These are phyloP conservation scores for Cladosporium velox DNA, from an alignment of 2,329 filamentous ascomycete genomes.

Conservation along the genomic window DNA sequence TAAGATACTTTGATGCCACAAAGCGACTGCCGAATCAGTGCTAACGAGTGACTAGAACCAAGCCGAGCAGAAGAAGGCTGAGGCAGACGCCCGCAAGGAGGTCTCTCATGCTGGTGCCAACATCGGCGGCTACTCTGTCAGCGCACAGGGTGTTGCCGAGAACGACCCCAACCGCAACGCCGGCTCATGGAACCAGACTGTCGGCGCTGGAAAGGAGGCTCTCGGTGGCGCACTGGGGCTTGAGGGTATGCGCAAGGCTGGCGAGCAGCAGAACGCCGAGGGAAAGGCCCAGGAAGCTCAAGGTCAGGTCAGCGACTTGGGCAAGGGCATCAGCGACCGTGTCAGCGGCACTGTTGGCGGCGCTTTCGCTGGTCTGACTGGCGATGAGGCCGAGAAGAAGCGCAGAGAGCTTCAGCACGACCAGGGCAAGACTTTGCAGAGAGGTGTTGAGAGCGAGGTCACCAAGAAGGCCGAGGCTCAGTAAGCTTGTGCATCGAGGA, in stretches of 20 bases:
- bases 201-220: slow-evolving; percentile 82
- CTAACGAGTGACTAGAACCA: slow-evolving; percentile 46
- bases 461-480: slow-evolving; percentile 61
- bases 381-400: slow-evolving; percentile 65
- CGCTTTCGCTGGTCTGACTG: slow-evolving; percentile 70
- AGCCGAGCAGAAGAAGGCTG: slow-evolving; percentile 63
- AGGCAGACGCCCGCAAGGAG: slow-evolving; percentile 67
- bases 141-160: slow-evolving; percentile 68
- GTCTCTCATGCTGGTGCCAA: slow-evolving; percentile 75
- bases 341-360: slow-evolving; percentile 69
- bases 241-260: slow-evolving; percentile 72
- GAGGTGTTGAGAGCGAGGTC: slow-evolving; percentile 79
- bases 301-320: slow-evolving; percentile 76
- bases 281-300: slow-evolving; percentile 81
- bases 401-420: slow-evolving; percentile 73
- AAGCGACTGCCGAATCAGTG: neutral
- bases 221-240: slow-evolving; percentile 74
- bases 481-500: neutral
- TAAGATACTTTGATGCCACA: slow-evolving; percentile 33
- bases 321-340: slow-evolving; percentile 57
- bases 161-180: slow-evolving; percentile 72
- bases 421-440: slow-evolving; percentile 78
- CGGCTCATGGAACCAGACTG: slow-evolving; percentile 83
- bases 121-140: slow-evolving; percentile 70
- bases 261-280: slow-evolving; percentile 74